phyloP scores from a whole-genome alignment of 768 basidiomycete genomes.

The Mycena sanguinolenta region DNA sequence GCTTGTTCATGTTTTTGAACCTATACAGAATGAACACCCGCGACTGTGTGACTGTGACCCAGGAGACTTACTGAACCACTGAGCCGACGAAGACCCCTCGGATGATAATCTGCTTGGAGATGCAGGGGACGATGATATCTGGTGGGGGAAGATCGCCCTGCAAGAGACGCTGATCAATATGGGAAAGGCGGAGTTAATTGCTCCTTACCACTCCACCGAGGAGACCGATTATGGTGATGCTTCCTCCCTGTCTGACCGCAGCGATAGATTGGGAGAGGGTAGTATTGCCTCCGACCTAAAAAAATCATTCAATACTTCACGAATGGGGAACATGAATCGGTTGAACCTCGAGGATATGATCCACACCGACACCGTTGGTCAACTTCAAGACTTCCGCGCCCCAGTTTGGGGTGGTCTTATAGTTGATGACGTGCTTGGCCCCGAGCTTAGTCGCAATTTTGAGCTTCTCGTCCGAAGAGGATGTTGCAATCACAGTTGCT shows the following conservation, averaged over 20 bases:
- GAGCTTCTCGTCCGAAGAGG: constrained; percentile 64
- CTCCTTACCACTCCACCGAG: constrained; percentile 55
- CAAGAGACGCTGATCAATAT: no score
- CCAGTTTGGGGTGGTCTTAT: constrained; percentile 63
- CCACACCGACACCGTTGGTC: constrained; percentile 39
- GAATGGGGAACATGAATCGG: no score
- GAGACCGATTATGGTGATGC: constrained; percentile 63
- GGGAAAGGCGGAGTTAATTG: constrained; percentile 40
- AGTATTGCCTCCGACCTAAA: constrained; percentile 66
- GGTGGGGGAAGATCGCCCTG: no score
- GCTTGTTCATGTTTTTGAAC: constrained; percentile 60
- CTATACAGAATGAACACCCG: constrained; percentile 37
- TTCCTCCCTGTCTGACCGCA: constrained; percentile 57
- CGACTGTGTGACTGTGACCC: no score
- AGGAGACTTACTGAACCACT: constrained; percentile 42
- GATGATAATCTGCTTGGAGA: constrained; percentile 56
- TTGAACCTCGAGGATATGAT: constrained; percentile 41
- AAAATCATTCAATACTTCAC: neutral
- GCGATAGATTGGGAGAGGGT: constrained; percentile 62
- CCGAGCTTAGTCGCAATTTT: constrained; percentile 57
- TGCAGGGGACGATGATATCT: constrained; percentile 48
- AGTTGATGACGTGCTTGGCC: constrained; percentile 65
- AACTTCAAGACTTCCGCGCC: constrained; percentile 59
- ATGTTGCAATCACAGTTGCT: constrained; percentile 64
- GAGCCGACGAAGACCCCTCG: constrained; percentile 71